Percentiles rank a stretch among this genome's conserved stretches.
phyloP scores from a whole-genome alignment of 1,284 basidiomycete genomes.

The Paramarasmius palmivorus region DNA sequence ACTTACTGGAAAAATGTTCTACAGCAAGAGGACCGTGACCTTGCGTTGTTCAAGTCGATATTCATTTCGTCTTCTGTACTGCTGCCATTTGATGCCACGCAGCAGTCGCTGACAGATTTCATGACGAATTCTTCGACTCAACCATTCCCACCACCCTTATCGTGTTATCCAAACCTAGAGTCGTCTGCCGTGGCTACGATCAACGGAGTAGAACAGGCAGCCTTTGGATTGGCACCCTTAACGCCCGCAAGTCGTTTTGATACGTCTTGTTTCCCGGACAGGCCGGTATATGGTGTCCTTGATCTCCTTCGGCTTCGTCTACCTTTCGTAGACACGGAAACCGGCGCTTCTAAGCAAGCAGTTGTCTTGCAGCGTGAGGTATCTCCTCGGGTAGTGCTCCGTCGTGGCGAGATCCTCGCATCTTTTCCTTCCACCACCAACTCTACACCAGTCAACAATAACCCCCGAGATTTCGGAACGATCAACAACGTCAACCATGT shows the following conservation, averaged over 20 bases:
- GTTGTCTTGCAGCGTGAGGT: slow-evolving; percentile 45
- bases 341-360: slow-evolving; percentile 48
- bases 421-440: slow-evolving; percentile 36
- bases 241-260: slow-evolving; percentile 38
- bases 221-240: slow-evolving; percentile 47
- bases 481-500: slow-evolving; percentile 55
- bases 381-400: slow-evolving; percentile 47
- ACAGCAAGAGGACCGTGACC: slow-evolving; percentile 41
- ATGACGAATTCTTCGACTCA: slow-evolving; percentile 40
- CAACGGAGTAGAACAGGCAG: slow-evolving; percentile 46
- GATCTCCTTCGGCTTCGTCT: slow-evolving; percentile 55
- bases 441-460: slow-evolving; percentile 30
- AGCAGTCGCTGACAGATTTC: slow-evolving; percentile 33
- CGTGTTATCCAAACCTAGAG: slow-evolving; percentile 56
- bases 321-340: slow-evolving; percentile 49
- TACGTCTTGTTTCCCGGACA: slow-evolving; percentile 50
- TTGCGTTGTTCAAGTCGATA: slow-evolving; percentile 46
- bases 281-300: slow-evolving; percentile 64
- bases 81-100: slow-evolving; percentile 59
- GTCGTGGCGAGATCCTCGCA: slow-evolving; percentile 50
- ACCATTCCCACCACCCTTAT: slow-evolving; percentile 58
- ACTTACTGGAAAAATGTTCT: slow-evolving; percentile 60
- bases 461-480: slow-evolving; percentile 58
- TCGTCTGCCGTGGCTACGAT: slow-evolving; percentile 39
- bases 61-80: slow-evolving; percentile 50